A percentile compares a stretch with the other conserved stretches of the same genome.
These are phyloP conservation scores for Candida jianshihensis DNA, from an alignment of 805 yeast genomes.

Conservation along the genomic window DNA sequence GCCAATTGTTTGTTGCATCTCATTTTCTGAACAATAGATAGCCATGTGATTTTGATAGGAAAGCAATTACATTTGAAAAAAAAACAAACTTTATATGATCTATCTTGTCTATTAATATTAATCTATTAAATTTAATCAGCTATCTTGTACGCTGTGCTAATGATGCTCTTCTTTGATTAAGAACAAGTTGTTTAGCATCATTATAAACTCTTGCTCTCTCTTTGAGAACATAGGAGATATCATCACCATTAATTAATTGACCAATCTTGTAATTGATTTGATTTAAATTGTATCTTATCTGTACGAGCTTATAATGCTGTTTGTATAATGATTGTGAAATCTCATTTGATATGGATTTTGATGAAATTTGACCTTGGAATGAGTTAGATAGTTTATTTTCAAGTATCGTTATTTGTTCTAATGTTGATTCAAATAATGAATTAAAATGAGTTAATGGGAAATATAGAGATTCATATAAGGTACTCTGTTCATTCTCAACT, in stretches of 20 bases:
- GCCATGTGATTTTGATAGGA: too few species aligned
- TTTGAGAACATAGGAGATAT: slow-evolving; percentile 21
- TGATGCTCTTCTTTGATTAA: slow-evolving; percentile 8
- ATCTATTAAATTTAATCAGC: not conserved
- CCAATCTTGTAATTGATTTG: slow-evolving; percentile 8
- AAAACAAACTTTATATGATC: too few species aligned
- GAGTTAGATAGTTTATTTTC: not conserved
- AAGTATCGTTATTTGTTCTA: not conserved
- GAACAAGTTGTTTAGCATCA: slow-evolving; percentile 19
- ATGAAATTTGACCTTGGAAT: not conserved
- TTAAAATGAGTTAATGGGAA: slow-evolving; percentile 7
- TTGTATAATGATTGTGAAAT: slow-evolving; percentile 1
- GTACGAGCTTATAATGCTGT: slow-evolving; percentile 3
- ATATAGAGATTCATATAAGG: slow-evolving; percentile 4
- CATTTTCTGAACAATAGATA: too few species aligned
- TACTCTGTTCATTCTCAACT: slow-evolving; percentile 5
- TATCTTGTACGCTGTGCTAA: not conserved
- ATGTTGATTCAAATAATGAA: slow-evolving; percentile 3
- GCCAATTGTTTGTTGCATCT: too few species aligned
- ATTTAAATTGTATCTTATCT: slow-evolving; percentile 9
- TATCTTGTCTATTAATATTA: too few species aligned
- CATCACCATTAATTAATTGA: slow-evolving; percentile 12
- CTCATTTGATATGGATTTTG: not conserved
- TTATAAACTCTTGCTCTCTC: slow-evolving; percentile 23
- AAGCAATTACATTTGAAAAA: too few species aligned